A percentile compares a stretch with the other conserved stretches of the same genome.
Evolutionary conservation across 352 stramenopile genomes (phyloP).

Genomic region (Globisporangium spiculum): DNA sequence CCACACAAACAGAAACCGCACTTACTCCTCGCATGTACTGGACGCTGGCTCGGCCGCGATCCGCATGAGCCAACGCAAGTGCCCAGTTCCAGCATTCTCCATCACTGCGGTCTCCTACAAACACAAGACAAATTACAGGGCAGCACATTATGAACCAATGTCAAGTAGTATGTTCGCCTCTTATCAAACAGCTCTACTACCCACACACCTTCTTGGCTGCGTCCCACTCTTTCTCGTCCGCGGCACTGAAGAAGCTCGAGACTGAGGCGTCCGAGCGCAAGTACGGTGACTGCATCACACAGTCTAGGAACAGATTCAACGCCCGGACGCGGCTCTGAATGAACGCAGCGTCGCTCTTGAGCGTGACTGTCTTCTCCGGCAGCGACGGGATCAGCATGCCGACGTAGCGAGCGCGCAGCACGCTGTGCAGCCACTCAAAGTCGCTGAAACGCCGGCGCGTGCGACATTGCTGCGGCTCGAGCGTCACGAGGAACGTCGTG

Average conservation of each 20-base stretch:
- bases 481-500: slow-evolving; percentile 62
- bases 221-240: slow-evolving; percentile 59
- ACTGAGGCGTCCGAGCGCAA: slow-evolving; percentile 53
- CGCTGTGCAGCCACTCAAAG: slow-evolving; percentile 69
- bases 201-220: slow-evolving; percentile 34
- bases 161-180: background rate
- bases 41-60: slow-evolving; percentile 37
- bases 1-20: background rate
- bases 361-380: slow-evolving; percentile 56
- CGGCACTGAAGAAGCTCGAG: slow-evolving; percentile 39
- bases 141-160: background rate
- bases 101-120: slow-evolving; percentile 32
- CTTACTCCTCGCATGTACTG: slow-evolving; percentile 40
- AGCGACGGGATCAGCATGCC: slow-evolving; percentile 65
- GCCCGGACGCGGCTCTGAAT: slow-evolving; percentile 61
- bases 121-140: background rate
- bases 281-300: slow-evolving; percentile 57
- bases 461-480: slow-evolving; percentile 23
- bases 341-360: slow-evolving; percentile 50
- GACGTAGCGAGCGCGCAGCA: slow-evolving; percentile 57
- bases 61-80: slow-evolving; percentile 68
- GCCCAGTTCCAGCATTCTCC: slow-evolving; percentile 56
- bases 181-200: slow-evolving; percentile 10
- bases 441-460: slow-evolving; percentile 69
- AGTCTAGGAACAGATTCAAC: slow-evolving; percentile 54